These are phyloP conservation scores for Ogataea nitratoaversa DNA, from an alignment of 805 yeast genomes.

Conservation along the genomic window DNA sequence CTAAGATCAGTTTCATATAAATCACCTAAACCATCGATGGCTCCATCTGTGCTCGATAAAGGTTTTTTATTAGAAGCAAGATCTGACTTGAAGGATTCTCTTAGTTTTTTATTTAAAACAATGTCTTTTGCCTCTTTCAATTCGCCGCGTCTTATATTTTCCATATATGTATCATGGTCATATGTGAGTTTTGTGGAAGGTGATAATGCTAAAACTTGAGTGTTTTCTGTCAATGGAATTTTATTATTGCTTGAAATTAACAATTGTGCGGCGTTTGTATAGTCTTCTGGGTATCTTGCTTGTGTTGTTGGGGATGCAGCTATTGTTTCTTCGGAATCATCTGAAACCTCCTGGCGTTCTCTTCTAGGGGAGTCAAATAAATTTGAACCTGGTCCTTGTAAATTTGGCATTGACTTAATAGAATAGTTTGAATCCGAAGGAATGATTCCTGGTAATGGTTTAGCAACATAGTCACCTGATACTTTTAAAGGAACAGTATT, in stretches of 20 bases:
- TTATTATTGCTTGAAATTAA: conserved; percentile 22
- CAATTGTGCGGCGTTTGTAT: conserved; percentile 24
- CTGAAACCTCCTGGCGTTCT: conserved; percentile 14
- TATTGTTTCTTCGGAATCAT: conserved; percentile 29
- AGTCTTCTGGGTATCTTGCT: conserved; percentile 8
- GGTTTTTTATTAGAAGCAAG: conserved; percentile 8
- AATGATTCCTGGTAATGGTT: conserved; percentile 34
- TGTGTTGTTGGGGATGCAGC: conserved; percentile 21
- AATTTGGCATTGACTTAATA: conserved; percentile 31
- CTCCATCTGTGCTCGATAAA: conserved; percentile 21
- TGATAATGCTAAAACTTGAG: conserved; percentile 37
- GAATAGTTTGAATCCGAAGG: conserved; percentile 32
- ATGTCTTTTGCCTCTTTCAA: conserved; percentile 16
- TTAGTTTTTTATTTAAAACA: conserved; percentile 8
- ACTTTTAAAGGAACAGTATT: conserved; percentile 17
- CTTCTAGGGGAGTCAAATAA: conserved; percentile 19
- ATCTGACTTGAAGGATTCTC: conserved; percentile 14
- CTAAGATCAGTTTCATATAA: conserved; percentile 32
- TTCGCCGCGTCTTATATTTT: conserved; percentile 21
- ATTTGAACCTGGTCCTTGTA: conserved; percentile 15
- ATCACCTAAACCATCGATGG: conserved; percentile 27
- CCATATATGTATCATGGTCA: conserved; percentile 28
- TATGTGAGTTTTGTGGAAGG: conserved; percentile 13
- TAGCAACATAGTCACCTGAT: conserved; percentile 13
- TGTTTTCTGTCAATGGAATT: conserved; percentile 38